Conservation (phyloP, 192 early-diverging fungal species). For the Mortierella claussenii region DNA sequence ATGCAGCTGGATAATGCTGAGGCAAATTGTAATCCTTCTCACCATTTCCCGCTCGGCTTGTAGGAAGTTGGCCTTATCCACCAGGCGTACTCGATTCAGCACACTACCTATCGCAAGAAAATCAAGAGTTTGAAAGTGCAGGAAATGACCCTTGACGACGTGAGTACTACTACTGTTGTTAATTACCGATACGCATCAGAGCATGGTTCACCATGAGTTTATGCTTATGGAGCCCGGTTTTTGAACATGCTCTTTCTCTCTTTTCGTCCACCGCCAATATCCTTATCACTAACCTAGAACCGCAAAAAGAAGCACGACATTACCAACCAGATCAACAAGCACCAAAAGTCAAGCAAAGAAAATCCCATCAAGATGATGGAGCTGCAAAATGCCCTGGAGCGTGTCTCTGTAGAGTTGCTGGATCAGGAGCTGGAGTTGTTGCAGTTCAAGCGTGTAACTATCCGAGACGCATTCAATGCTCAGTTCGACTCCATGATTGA, state of each 20-base stretch:
- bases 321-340: conserved; percentile 46
- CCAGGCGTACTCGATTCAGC: conserved; percentile 36
- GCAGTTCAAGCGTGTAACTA: conserved; percentile 49
- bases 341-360: conserved; percentile 51
- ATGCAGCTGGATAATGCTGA: no score
- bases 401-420: conserved; percentile 45
- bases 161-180: conserved; percentile 2
- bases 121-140: conserved; percentile 48
- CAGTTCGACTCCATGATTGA: conserved; percentile 56
- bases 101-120: conserved; percentile 36
- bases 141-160: conserved; percentile 50
- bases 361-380: conserved; percentile 55
- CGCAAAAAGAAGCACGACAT: conserved; percentile 53
- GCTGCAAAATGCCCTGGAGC: conserved; percentile 40
- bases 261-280: not conserved
- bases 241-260: not conserved
- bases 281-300: conserved; percentile 17
- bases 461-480: conserved; percentile 46
- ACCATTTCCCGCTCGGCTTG: conserved; percentile 5
- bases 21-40: no score
- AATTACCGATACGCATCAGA: not conserved
- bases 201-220: not conserved
- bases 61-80: conserved; percentile 50
- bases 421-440: conserved; percentile 46
- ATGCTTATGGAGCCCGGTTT: not conserved